Evolutionary conservation across 2,329 filamentous ascomycete genomes (phyloP), one percentile per base, ranked within the genome.

Genomic region (Cladosporium cucumerinum): DNA sequence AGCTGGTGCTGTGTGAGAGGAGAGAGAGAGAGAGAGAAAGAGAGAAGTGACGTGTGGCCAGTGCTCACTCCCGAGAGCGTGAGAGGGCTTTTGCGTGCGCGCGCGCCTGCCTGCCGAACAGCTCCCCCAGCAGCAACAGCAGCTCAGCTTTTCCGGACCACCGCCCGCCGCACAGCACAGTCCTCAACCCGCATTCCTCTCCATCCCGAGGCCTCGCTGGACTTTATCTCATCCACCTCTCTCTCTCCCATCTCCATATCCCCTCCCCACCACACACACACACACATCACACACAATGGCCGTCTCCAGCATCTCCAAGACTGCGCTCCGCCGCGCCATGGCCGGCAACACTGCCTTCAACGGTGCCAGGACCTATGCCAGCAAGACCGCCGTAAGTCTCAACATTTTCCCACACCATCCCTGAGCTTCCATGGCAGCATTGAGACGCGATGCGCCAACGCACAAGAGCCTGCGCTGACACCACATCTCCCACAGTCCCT

Each of bases 361-460:
- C 82, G 89, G 90, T 78, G 82, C 90, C 77, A 89, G 95, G 82
- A 93, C 87, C 86, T 97, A 97, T 84, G 97, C 93, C 69, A 89
- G 92, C 73, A 97, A 97, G 87, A 87, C 89, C 74, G 89, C 93
- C 86, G 93, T 96, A 84, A 76, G 83, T 72, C 48, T 32, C 32
- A 32, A 43, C 30, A 54, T 43, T 39, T 39, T 39, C 6, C 21
- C 12, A 21, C 3, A 28, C 30, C 49, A 30, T 55, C 48, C 32
- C 49, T 26, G 49, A 62, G 48, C 32, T 62, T 16, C 60, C 48
- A 55, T 57, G 60, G 32, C 49, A 30, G 28, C 28, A 21, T 8
- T 23, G 1, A 21, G n/a, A 36, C 46, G 55, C 34, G 28, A 14
- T 34, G 54, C 39, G 55, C 52, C 52, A 21, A 26, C n/a, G 8